phyloP scores from a whole-genome alignment of 441 rosid genomes.

The Populus tomentosa region DNA sequence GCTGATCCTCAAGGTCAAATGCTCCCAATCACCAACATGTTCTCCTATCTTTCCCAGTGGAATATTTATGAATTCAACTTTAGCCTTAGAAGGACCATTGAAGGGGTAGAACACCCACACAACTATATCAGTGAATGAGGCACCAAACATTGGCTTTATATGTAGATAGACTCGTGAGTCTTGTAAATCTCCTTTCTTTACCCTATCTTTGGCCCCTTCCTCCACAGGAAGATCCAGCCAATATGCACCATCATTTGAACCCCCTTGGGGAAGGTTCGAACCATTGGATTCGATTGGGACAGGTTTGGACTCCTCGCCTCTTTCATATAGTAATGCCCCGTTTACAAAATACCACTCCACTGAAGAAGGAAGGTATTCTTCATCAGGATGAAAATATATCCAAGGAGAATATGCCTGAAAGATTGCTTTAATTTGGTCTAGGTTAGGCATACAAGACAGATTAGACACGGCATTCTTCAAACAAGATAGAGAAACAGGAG shows the following conservation, averaged over 20 bases:
- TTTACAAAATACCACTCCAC: constrained; percentile 67
- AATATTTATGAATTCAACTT: constrained; percentile 45
- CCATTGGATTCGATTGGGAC: constrained; percentile 43
- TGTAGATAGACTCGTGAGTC: constrained; percentile 52
- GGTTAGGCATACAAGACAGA: constrained; percentile 57
- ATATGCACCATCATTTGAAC: constrained; percentile 54
- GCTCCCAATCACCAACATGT: constrained; percentile 97
- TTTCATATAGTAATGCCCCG: constrained; percentile 60
- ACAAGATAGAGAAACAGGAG: constrained; percentile 35
- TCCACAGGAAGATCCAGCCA: constrained; percentile 81
- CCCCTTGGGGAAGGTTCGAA: constrained; percentile 80
- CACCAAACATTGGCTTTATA: constrained; percentile 76
- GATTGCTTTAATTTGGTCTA: constrained; percentile 39
- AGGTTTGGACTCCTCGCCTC: constrained; percentile 63
- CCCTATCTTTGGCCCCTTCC: constrained; percentile 40
- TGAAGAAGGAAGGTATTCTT: constrained; percentile 62
- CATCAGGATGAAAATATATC: constrained; percentile 77
- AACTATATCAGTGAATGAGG: constrained; percentile 65
- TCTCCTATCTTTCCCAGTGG: constrained; percentile 67
- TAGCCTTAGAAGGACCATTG: constrained; percentile 73
- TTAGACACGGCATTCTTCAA: constrained; percentile 44
- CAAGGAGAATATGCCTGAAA: constrained; percentile 53
- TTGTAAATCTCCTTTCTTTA: constrained; percentile 57
- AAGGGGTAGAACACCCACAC: constrained; percentile 81
- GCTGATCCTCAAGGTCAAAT: constrained; percentile 63